Evolutionary conservation across 148 eudicot species (phyloP).

Genomic region (Polygonum maritimum): DNA sequence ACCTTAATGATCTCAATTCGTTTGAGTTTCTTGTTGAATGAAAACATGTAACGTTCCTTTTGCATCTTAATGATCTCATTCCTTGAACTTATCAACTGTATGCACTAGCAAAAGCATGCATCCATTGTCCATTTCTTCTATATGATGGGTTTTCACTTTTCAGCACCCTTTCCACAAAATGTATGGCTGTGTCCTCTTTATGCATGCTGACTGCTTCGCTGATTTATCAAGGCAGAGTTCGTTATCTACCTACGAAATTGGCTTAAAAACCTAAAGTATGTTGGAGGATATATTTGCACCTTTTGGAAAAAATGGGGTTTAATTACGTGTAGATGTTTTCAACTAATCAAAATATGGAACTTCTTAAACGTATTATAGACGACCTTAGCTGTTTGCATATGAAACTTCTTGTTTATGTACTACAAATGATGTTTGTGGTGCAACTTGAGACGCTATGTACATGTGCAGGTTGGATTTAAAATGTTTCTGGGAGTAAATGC

Average conservation of each 20-base stretch:
- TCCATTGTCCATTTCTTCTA: background rate
- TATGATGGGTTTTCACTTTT: background rate
- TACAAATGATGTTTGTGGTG: background rate
- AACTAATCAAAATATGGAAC: background rate
- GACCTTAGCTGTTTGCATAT: background rate
- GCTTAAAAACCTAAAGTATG: background rate
- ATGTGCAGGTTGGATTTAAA: slow-evolving; percentile 76
- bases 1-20: background rate
- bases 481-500: slow-evolving; percentile 94
- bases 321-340: background rate
- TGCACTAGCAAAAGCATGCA: background rate
- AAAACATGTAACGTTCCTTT: background rate
- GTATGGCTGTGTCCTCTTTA: background rate
- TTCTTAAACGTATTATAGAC: background rate
- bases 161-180: background rate
- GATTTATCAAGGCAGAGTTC: no score
- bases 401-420: background rate
- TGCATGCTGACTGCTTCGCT: background rate
- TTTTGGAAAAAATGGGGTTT: background rate
- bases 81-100: background rate
- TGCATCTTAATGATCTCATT: background rate
- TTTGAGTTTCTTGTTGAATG: background rate
- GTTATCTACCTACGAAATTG: background rate
- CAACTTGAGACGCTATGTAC: background rate
- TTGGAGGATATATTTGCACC: background rate